Base-by-base conservation (phyloP, 352 stramenopile species). In the Halophytophthora polymorphica region DNA sequence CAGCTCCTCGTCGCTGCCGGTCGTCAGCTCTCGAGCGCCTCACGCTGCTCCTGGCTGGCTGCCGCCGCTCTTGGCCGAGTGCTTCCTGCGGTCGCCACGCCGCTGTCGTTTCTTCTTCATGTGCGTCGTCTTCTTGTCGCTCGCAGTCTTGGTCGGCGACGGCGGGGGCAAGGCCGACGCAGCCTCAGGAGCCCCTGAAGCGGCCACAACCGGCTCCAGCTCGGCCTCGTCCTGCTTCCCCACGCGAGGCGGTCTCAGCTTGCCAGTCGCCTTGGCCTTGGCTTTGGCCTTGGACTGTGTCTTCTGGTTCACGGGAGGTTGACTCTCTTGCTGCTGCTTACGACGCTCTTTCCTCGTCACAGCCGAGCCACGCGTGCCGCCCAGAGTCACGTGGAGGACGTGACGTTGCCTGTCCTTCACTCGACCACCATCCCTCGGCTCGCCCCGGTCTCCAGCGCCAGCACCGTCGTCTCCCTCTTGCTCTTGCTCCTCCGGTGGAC, bases 81-180 rank as follows among this genome's bases (percentile, higher is more conserved):
- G 40, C 37, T 37, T 39, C 25, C 69, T 66, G 46, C 51, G 59
- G 14, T 48, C 25, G 8, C 22, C 53, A 48, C 34, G 43, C 42
- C 54, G 46, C 36, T 53, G 54, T 58, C 59, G 56, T 14, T 53
- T 66, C 33, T 66, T 68, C 42, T 58, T 72, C 50, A 63, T 71
- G 14, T 56, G 53, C 28, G 34, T 45, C 13, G 25, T 14, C 31
- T 65, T 71, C 40, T 31, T 54, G 12, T 45, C 3, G 44, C 43
- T 61, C 19, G 11, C 42, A 33, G 31, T 25, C 21, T 59, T 51
- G 18, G 14, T 42, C 11, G 61, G 31, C 31, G 47, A n/a, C 3
- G 46, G 47, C 35, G 42, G 38, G 23, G 45, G 6, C 12, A 40
- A 37, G 44, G 48, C 22, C 45, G 45, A 28, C 29, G 52, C 33